Evolutionary conservation across 257 asterid genomes (phyloP).

Genomic region (Dorcoceras hygrometricum): DNA sequence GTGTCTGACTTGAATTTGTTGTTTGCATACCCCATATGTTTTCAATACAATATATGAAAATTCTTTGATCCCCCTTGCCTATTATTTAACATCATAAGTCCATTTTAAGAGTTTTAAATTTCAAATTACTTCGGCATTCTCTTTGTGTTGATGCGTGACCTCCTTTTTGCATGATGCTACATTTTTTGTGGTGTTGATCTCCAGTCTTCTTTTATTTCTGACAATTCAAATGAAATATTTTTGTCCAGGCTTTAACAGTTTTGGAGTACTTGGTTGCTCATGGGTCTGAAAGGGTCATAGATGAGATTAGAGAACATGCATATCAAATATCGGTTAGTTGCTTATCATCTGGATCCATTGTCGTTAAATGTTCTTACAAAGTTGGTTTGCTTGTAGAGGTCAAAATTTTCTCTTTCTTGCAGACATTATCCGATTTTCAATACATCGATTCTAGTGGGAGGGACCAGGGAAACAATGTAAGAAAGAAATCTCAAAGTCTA

Average conservation of each 20-base stretch:
- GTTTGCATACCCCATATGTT: slow-evolving; percentile 8
- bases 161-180: slow-evolving; percentile 17
- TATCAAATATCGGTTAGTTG: slow-evolving; percentile 87
- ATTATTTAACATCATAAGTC: background rate
- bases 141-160: slow-evolving; percentile 2
- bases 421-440: slow-evolving; percentile 95
- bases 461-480: slow-evolving; percentile 93
- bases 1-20: background rate
- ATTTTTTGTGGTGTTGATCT: slow-evolving; percentile 11
- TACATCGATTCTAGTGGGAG: slow-evolving; percentile 89
- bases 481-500: slow-evolving; percentile 92
- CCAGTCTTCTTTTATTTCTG: slow-evolving; percentile 11
- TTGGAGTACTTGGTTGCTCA: slow-evolving; percentile 92
- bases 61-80: slow-evolving; percentile 17
- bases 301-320: slow-evolving; percentile 91
- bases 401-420: slow-evolving; percentile 30
- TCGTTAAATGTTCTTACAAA: slow-evolving; percentile 15
- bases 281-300: slow-evolving; percentile 91
- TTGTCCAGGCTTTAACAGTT: slow-evolving; percentile 77
- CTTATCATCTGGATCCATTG: slow-evolving; percentile 21
- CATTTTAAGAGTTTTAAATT: slow-evolving; percentile 11
- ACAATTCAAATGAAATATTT: slow-evolving; percentile 22
- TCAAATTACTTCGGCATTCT: slow-evolving; percentile 5
- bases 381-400: slow-evolving; percentile 17
- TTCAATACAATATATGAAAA: slow-evolving; percentile 4